Percentiles rank a stretch among this genome's conserved stretches.
Evolutionary conservation across 768 basidiomycete species (phyloP).

Genomic region (Mycena vulgaris): DNA sequence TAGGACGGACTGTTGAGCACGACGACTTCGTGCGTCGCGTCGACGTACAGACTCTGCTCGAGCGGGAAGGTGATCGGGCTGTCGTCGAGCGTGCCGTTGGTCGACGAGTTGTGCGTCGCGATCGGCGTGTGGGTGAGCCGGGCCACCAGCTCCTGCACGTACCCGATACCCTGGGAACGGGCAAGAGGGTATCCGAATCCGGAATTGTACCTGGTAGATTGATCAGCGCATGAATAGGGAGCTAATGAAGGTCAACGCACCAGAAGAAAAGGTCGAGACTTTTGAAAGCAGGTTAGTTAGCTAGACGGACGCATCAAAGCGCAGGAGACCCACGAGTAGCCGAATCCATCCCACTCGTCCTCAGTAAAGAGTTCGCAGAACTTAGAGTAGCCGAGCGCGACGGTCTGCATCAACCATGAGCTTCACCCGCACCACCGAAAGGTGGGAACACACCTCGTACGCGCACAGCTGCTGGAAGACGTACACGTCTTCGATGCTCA

Average conservation of each 20-base stretch:
- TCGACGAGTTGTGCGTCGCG: slow-evolving; percentile 80
- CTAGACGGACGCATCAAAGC: neutral
- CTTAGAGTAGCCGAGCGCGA: slow-evolving; percentile 90
- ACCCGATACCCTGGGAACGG: slow-evolving; percentile 84
- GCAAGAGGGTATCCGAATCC: slow-evolving; percentile 89
- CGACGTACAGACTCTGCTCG: slow-evolving; percentile 82
- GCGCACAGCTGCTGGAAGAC: slow-evolving; percentile 88
- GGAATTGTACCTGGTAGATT: slow-evolving; percentile 70
- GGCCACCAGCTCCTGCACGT: slow-evolving; percentile 86
- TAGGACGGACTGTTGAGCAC: slow-evolving; percentile 78
- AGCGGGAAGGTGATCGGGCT: slow-evolving; percentile 80
- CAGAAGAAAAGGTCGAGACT: slow-evolving; percentile 81
- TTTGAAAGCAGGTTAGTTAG: neutral
- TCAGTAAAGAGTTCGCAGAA: slow-evolving; percentile 94
- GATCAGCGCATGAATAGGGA: slow-evolving; percentile 23
- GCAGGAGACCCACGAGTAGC: slow-evolving; percentile 75
- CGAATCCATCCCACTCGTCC: slow-evolving; percentile 94
- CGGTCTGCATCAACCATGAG: slow-evolving; percentile 68
- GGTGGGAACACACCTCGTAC: slow-evolving; percentile 16
- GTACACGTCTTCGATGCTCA: slow-evolving; percentile 80
- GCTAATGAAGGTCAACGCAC: slow-evolving; percentile 45
- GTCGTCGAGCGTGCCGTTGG: slow-evolving; percentile 86
- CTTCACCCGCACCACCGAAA: neutral
- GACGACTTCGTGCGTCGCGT: slow-evolving; percentile 94
- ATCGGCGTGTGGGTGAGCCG: slow-evolving; percentile 86